Evolutionary conservation across 2,329 filamentous ascomycete genomes (phyloP).

Genomic region (Leptographium wingfieldii): DNA sequence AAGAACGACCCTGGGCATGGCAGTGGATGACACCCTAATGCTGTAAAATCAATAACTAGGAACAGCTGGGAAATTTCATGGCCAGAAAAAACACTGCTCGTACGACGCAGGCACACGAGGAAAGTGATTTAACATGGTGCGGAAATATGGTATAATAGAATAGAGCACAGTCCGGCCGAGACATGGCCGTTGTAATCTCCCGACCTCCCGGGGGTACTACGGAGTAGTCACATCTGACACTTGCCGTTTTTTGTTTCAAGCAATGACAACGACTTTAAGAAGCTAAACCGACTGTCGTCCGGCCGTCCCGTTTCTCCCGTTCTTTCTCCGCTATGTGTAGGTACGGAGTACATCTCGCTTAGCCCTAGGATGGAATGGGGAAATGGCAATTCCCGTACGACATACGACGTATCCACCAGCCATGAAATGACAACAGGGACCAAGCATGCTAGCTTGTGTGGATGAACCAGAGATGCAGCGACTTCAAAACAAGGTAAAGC

Average conservation of each 20-base stretch:
- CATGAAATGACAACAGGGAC: not conserved
- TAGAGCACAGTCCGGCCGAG: not conserved
- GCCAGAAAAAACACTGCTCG: not conserved
- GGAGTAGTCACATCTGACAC: not conserved
- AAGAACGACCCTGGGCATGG: not conserved
- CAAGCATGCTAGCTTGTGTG: not conserved
- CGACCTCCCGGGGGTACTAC: not conserved
- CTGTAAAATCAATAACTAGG: not conserved
- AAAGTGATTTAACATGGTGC: not conserved
- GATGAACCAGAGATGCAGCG: not conserved
- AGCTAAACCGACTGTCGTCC: not conserved
- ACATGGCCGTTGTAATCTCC: conserved; percentile 1
- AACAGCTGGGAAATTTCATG: not conserved
- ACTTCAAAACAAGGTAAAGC: not conserved
- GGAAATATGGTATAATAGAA: not conserved
- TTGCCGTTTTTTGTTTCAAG: not conserved
- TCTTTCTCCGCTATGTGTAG: not conserved
- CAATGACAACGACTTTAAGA: not conserved
- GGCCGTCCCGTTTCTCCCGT: not conserved
- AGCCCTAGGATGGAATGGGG: not conserved
- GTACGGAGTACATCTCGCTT: not conserved
- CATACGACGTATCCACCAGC: not conserved
- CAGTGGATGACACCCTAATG: not conserved
- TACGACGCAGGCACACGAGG: not conserved
- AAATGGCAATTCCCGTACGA: not conserved